Evolutionary conservation across 805 yeast species (phyloP), one percentile per base, ranked within the genome.

Genomic region (Metschnikowia lachancei): DNA sequence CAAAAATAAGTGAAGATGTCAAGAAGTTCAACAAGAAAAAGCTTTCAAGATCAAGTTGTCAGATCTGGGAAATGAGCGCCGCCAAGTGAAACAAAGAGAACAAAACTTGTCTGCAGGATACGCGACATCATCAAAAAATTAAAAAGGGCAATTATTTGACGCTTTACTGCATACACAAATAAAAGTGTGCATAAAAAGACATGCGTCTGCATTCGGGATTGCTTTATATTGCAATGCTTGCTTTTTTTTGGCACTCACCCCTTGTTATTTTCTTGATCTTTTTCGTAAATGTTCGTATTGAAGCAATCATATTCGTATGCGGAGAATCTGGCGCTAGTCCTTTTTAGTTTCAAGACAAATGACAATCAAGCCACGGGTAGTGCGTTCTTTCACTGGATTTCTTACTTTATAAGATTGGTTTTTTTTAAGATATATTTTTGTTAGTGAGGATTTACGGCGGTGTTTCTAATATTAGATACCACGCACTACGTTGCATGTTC

Each of bases 121-220:
- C 46, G 46, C 41, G 46, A 43, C 37, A 9, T 19, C 22, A 37
- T n/a, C 13, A 29, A 28, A 36, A 22, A 30, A 42, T 20, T 17
- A 22, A 36, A 36, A 24, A 14, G 10, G 14, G 32, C 32, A 29
- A 29, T n/a, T 29, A 12, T 29, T 11, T 29, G 32, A 29, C 14
- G 32, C 14, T 4, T 29, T 4, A 6, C 14, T 29, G 14, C 32
- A 12, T 11, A 29, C 5, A 29, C 5, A 4, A 22, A 22, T 22
- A 8, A 22, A 5, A 22, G 24, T 22, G 24, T 22, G 24, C 24
- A n/a, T 29, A n/a, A 13, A 29, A 10, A 13, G 19, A n/a, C 7
- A 19, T 19, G 35, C 14, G 35, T 14, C 6, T 32, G 35, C 35
- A 32, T 29, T 6, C 11, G 32, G 32, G 14, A 32, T 39, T 30